Evolutionary conservation across 202 grass and related monocot species (phyloP), one percentile per base, ranked within the genome.

Genomic region (Saccharum hybrid): DNA sequence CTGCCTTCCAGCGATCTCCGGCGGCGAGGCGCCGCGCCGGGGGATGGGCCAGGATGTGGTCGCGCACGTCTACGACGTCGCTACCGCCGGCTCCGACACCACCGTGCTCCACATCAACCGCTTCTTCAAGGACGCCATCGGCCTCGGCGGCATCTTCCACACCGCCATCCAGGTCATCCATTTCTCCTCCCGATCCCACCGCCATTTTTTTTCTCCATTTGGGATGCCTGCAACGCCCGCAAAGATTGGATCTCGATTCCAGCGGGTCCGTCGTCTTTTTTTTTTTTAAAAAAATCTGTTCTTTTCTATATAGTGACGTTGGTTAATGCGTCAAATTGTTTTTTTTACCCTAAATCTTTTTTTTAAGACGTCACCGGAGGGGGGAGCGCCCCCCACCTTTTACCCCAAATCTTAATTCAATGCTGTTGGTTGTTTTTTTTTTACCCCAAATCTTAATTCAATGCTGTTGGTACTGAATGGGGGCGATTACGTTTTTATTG

Each of bases 141-240:
- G 90, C 33, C 72, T 92, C 68, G 84, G 85, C 34, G 87, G 91
- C 73, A 85, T 92, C 91, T 88, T 92, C 87, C 91, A 90, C 72
- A 92, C 81, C 68, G 87, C 91, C 63, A 85, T 92, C 73, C 82
- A 90, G 84, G 91, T 92, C 45, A 2, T 9, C 71, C 59, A 9
- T 66, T 63, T 2, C 59, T 46, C 0, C 46, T 23, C 66, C 65
- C n/a, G 12, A 60, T 41, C 54, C 74, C 31, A 9, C 6, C 43
- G 0, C 43, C 14, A 18, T 13, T 1, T n/a, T 8, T 28, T 12
- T 41, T 30, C 42, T 4, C 46, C 11, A 57, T 10, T 10, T 9
- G 1, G 4, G 5, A 3, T 2, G 43, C 4, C 10, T 66, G 42
- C 1, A 39, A 4, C 10, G 68, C 28, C 28, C 15, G 3, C 45